These are phyloP conservation scores for Kodamaea kakaduensis DNA, from an alignment of 805 yeast genomes.

Conservation along the genomic window DNA sequence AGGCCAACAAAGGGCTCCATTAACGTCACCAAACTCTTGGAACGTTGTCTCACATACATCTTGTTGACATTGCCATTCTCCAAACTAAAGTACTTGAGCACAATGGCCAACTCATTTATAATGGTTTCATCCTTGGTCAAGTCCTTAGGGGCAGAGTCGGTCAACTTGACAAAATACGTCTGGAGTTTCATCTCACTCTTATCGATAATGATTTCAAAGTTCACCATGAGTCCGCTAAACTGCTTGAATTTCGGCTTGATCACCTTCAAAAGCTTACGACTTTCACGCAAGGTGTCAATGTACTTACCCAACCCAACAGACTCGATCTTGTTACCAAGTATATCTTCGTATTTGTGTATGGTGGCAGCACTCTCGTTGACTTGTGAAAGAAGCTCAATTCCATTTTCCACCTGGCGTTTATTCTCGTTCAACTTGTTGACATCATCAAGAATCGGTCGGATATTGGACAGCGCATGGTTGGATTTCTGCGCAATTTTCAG, in stretches of 20 bases:
- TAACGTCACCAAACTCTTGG: slow-evolving; percentile 34
- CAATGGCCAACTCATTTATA: slow-evolving; percentile 11
- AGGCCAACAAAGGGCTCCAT: slow-evolving; percentile 45
- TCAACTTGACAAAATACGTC: slow-evolving; percentile 43
- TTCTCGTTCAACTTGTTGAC: slow-evolving; percentile 54
- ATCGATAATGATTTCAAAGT: slow-evolving; percentile 52
- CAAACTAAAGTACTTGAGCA: slow-evolving; percentile 12
- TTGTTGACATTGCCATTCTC: slow-evolving; percentile 10
- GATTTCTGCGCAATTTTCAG: slow-evolving; percentile 50
- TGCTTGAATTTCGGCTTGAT: slow-evolving; percentile 42
- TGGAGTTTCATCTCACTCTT: slow-evolving; percentile 55
- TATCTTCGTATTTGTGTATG: slow-evolving; percentile 39
- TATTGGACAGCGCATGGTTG: slow-evolving; percentile 52
- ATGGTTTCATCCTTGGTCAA: slow-evolving; percentile 18
- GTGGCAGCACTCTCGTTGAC: slow-evolving; percentile 48
- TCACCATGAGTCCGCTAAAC: slow-evolving; percentile 65
- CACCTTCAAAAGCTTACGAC: slow-evolving; percentile 45
- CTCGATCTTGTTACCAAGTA: slow-evolving; percentile 33
- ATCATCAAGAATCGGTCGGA: slow-evolving; percentile 67
- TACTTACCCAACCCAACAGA: slow-evolving; percentile 37
- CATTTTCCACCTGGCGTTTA: slow-evolving; percentile 55
- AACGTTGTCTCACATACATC: slow-evolving; percentile 20
- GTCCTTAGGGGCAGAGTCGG: slow-evolving; percentile 36
- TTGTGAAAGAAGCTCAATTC: slow-evolving; percentile 48
- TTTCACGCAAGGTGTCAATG: slow-evolving; percentile 29